These are phyloP conservation scores for Xanthoceras sorbifolium DNA, from an alignment of 345 rosid species.

Conservation along the genomic window DNA sequence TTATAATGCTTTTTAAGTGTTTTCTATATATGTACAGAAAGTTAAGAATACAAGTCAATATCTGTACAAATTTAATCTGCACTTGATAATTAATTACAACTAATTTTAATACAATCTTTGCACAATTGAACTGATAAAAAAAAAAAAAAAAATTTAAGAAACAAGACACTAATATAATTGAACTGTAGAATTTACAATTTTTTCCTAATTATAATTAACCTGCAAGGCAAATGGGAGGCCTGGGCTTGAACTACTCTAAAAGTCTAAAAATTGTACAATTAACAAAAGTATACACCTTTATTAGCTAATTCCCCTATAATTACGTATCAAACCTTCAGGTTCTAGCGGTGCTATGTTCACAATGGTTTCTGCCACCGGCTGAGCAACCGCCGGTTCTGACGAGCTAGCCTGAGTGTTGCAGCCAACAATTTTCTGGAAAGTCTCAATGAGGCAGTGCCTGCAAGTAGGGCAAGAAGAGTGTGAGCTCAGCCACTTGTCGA, in stretches of 20 bases:
- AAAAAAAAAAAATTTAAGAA: conserved; percentile 18
- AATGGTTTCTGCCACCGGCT: conserved; percentile 36
- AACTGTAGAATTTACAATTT: conserved; percentile 34
- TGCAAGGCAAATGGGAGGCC: neutral
- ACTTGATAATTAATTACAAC: too few species aligned
- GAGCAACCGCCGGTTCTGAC: conserved; percentile 26
- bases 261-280: conserved; percentile 22
- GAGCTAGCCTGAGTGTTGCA: conserved; percentile 40
- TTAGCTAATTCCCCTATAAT: conserved; percentile 41
- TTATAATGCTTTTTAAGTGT: too few species aligned
- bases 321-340: conserved; percentile 52
- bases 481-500: conserved; percentile 86
- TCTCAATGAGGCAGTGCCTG: conserved; percentile 75
- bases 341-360: conserved; percentile 50
- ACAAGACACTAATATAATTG: conserved; percentile 28
- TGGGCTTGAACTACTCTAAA: conserved; percentile 22
- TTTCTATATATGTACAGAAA: too few species aligned
- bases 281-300: conserved; percentile 12
- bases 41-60: too few species aligned
- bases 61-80: too few species aligned
- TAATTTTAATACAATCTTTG: neutral
- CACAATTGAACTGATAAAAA: neutral
- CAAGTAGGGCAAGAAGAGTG: conserved; percentile 98
- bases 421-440: conserved; percentile 76
- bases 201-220: neutral